These are phyloP conservation scores for Sicyos edulis DNA, from an alignment of 306 rosid genomes.

Conservation along the genomic window DNA sequence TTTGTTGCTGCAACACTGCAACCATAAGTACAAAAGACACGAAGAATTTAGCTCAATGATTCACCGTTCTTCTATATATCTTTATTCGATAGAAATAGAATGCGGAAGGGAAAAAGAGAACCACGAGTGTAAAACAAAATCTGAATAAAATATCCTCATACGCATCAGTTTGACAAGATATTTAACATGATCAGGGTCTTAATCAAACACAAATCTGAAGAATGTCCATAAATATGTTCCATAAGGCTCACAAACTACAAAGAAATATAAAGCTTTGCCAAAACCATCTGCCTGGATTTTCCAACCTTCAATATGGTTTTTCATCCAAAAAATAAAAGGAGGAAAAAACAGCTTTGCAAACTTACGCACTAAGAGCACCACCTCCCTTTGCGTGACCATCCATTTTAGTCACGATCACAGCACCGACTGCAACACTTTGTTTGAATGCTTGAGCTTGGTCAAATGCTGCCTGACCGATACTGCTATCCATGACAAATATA, in stretches of 20 bases:
- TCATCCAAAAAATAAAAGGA: background rate
- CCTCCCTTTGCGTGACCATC: too few relatives aligned
- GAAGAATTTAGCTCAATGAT: slow-evolving; percentile 14
- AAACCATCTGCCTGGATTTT: background rate
- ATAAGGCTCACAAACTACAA: background rate
- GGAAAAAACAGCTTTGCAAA: slow-evolving; percentile 8
- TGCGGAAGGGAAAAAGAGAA: background rate
- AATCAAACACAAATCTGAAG: background rate
- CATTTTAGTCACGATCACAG: slow-evolving; percentile 69
- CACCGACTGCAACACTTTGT: slow-evolving; percentile 80
- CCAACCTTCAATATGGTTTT: background rate
- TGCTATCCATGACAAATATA: slow-evolving; percentile 83
- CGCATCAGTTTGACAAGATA: slow-evolving; percentile 1
- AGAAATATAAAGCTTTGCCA: background rate
- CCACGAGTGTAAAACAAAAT: background rate
- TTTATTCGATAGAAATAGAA: background rate
- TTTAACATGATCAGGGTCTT: background rate
- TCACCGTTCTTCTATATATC: background rate
- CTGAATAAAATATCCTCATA: background rate
- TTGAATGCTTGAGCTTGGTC: slow-evolving; percentile 83
- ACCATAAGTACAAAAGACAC: slow-evolving; percentile 7
- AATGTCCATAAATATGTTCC: background rate
- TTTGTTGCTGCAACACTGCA: slow-evolving; percentile 73
- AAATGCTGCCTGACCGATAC: slow-evolving; percentile 89
- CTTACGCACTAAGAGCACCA: too few relatives aligned